These are phyloP conservation scores for Psophocarpus tetragonolobus DNA, from an alignment of 306 rosid species.

Conservation along the genomic window DNA sequence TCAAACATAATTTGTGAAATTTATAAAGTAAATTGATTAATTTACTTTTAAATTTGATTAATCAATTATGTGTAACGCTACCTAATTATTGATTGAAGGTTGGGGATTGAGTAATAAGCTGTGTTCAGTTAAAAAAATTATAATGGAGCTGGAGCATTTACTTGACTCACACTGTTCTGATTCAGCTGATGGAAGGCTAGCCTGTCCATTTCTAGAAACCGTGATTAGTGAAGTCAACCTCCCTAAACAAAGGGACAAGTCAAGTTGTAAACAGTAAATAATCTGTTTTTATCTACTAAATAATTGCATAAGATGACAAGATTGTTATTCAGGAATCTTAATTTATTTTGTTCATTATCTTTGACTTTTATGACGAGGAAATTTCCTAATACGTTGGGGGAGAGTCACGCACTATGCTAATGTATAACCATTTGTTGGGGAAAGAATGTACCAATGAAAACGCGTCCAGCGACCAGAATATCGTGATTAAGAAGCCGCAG, in stretches of 20 bases:
- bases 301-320: background rate
- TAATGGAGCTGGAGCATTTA: background rate
- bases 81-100: too few relatives aligned
- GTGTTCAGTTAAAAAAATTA: too few relatives aligned
- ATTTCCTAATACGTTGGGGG: background rate
- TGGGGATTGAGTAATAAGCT: too few relatives aligned
- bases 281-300: background rate
- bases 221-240: background rate
- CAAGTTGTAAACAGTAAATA: background rate
- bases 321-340: background rate
- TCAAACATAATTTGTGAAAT: too few relatives aligned
- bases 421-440: background rate
- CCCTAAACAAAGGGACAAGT: background rate
- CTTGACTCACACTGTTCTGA: background rate
- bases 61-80: too few relatives aligned
- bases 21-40: too few relatives aligned
- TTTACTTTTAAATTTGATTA: too few relatives aligned
- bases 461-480: background rate
- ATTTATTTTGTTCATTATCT: background rate
- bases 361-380: background rate
- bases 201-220: background rate
- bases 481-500: background rate
- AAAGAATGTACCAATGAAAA: background rate
- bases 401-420: background rate
- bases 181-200: background rate